Conservation (phyloP, 2,329 filamentous ascomycete genomes). For the Calonectria crousiana region DNA sequence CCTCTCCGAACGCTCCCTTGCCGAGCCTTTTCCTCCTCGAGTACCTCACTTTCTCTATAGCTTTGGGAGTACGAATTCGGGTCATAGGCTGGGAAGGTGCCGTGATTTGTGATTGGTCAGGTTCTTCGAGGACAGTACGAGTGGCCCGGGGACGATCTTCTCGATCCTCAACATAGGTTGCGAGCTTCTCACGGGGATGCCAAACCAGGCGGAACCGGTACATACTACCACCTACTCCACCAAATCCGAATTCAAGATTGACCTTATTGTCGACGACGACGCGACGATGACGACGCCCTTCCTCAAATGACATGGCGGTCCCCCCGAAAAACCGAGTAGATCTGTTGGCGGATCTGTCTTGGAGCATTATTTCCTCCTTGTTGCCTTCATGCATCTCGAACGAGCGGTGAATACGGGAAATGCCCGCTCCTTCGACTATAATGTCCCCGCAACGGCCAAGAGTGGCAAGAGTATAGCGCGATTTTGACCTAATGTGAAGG, state of each 20-base stretch:
- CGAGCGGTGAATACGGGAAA: not conserved
- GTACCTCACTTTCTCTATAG: not conserved
- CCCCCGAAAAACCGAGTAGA: not conserved
- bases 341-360: not conserved
- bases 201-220: not conserved
- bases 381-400: not conserved
- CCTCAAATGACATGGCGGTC: not conserved
- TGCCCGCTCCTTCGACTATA: not conserved
- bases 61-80: not conserved
- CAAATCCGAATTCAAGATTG: not conserved
- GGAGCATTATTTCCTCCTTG: not conserved
- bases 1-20: not conserved
- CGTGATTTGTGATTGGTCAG: not conserved
- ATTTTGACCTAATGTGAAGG: not conserved
- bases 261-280: not conserved
- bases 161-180: not conserved
- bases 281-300: not conserved
- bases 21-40: not conserved
- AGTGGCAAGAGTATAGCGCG: not conserved
- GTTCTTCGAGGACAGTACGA: not conserved
- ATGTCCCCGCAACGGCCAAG: not conserved
- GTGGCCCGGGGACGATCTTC: not conserved
- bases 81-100: not conserved
- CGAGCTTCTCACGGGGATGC: not conserved
- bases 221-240: not conserved